A percentile compares a stretch with the other conserved stretches of the same genome.
phyloP scores from a whole-genome alignment of 2,329 filamentous ascomycete genomes.

The Monosporascus sp. region DNA sequence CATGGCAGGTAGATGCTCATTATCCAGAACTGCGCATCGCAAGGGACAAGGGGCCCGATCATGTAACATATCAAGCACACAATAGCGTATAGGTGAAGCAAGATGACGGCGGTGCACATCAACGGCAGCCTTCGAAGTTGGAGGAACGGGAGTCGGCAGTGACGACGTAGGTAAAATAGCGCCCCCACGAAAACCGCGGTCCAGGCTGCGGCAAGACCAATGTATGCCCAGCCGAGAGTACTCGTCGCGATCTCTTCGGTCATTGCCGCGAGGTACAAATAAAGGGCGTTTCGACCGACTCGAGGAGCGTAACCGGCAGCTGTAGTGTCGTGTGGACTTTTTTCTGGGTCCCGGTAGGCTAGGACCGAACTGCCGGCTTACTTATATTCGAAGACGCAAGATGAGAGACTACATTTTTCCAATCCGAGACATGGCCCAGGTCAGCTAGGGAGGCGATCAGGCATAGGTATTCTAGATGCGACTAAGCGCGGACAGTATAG shows the following conservation, averaged over 20 bases:
- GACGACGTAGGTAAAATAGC: constrained; percentile 16
- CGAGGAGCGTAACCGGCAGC: not conserved
- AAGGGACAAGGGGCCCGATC: constrained; percentile 35
- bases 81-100: constrained; percentile 16
- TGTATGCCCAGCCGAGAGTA: constrained; percentile 13
- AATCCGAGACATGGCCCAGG: not conserved
- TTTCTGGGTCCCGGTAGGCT: not conserved
- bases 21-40: constrained; percentile 57
- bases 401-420: not conserved
- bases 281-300: not conserved
- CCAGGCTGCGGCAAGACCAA: constrained; percentile 11
- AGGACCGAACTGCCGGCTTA: not conserved
- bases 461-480: not conserved
- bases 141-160: constrained; percentile 22
- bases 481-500: not conserved
- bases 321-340: not conserved
- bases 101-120: constrained; percentile 19
- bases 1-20: constrained; percentile 62
- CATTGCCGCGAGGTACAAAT: not conserved
- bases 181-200: constrained; percentile 15
- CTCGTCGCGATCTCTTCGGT: not conserved
- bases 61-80: constrained; percentile 27
- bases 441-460: not conserved
- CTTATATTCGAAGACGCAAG: not conserved
- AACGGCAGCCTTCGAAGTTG: constrained; percentile 26